Conservation (phyloP, 1,139 yeast genomes). For the Protomyces gravidus region DNA sequence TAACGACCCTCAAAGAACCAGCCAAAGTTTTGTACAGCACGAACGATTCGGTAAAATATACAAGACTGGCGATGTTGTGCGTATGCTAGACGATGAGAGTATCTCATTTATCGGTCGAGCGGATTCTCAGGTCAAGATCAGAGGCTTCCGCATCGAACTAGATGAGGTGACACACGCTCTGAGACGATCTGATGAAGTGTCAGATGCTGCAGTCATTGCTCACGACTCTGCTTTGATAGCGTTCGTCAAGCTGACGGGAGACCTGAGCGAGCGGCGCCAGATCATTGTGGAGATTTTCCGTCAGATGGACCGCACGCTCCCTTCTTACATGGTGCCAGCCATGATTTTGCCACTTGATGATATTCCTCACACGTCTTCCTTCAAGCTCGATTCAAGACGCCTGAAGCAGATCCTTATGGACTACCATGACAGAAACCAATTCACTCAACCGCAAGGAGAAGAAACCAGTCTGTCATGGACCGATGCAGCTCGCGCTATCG, state of each 20-base stretch:
- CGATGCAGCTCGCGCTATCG: slow-evolving; percentile 9
- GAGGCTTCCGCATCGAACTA: slow-evolving; percentile 36
- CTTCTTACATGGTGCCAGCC: slow-evolving; percentile 35
- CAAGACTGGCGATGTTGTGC: slow-evolving; percentile 36
- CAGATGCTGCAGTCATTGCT: slow-evolving; percentile 28
- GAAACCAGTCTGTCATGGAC: background rate
- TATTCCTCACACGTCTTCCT: slow-evolving; percentile 33
- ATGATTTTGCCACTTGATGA: slow-evolving; percentile 19
- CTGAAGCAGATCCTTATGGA: slow-evolving; percentile 9
- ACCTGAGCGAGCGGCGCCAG: background rate
- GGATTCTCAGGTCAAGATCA: slow-evolving; percentile 36
- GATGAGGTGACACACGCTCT: slow-evolving; percentile 34
- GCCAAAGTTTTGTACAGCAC: slow-evolving; percentile 29
- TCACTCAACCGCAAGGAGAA: background rate
- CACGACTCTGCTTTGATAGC: slow-evolving; percentile 8
- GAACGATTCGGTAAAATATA: slow-evolving; percentile 32
- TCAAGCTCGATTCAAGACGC: slow-evolving; percentile 31
- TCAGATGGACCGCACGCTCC: slow-evolving; percentile 20
- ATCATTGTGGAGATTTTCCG: slow-evolving; percentile 1
- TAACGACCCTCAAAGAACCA: slow-evolving; percentile 32
- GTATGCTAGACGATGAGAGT: slow-evolving; percentile 33
- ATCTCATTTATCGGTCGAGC: slow-evolving; percentile 35
- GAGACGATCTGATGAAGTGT: slow-evolving; percentile 6
- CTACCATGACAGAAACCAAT: background rate
- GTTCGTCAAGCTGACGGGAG: background rate